Percentiles rank a stretch among this genome's conserved stretches.
Conservation (phyloP, 2,329 filamentous ascomycete genomes). For the Fusarium dlaminii region DNA sequence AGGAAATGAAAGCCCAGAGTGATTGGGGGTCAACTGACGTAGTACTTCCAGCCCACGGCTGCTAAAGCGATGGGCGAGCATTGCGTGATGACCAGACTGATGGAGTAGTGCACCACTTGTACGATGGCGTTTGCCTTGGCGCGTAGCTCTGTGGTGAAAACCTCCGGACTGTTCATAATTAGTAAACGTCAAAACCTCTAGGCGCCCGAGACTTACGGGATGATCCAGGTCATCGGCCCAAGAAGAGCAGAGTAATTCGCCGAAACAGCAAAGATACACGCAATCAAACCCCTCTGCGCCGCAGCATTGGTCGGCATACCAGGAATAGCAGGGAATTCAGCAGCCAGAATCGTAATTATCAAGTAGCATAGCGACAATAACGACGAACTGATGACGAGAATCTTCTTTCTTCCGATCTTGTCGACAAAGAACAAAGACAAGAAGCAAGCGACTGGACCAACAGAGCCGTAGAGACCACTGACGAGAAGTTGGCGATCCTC, state of each 20-base stretch:
- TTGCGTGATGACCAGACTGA: slow-evolving; percentile 53
- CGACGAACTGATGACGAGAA: slow-evolving; percentile 49
- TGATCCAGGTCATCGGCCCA: slow-evolving; percentile 55
- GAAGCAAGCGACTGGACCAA: slow-evolving; percentile 50
- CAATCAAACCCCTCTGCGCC: slow-evolving; percentile 51
- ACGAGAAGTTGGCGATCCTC: slow-evolving; percentile 51
- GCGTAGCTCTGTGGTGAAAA: slow-evolving; percentile 52
- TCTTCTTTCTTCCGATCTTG: slow-evolving; percentile 48
- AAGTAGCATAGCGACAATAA: slow-evolving; percentile 50
- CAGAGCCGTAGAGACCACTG: slow-evolving; percentile 52
- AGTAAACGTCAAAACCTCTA: fast-evolving
- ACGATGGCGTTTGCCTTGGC: slow-evolving; percentile 54
- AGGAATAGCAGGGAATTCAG: slow-evolving; percentile 48
- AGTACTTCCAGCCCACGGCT: slow-evolving; percentile 54
- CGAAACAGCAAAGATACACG: slow-evolving; percentile 49
- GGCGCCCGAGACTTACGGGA: slow-evolving; percentile 45
- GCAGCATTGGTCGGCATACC: slow-evolving; percentile 50
- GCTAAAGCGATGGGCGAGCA: slow-evolving; percentile 53
- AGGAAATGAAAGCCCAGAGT: fast-evolving
- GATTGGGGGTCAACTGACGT: slow-evolving; percentile 34
- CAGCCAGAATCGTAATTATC: slow-evolving; percentile 53
- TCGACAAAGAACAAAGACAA: slow-evolving; percentile 53
- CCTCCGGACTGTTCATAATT: slow-evolving; percentile 45
- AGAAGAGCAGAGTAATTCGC: slow-evolving; percentile 51
- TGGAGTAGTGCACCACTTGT: slow-evolving; percentile 53